Conservation (phyloP, 805 yeast genomes). For the Metschnikowia gelsemii region DNA sequence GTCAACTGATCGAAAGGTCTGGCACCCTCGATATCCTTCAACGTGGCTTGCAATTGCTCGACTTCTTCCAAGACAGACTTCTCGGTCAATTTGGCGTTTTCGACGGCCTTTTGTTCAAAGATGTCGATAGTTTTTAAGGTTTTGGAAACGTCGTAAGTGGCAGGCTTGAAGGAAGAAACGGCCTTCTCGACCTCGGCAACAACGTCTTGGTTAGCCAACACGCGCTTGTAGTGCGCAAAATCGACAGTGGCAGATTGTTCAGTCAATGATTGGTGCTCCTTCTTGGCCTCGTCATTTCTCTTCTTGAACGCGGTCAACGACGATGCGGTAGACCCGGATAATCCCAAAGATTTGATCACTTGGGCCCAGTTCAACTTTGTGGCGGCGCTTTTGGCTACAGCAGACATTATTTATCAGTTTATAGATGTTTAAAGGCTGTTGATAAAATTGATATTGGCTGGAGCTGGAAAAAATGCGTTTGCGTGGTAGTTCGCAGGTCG, state of each 20-base stretch:
- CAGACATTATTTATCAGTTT: constrained; percentile 26
- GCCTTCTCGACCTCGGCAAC: constrained; percentile 79
- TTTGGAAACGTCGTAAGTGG: constrained; percentile 80
- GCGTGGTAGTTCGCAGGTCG: constrained; percentile 12
- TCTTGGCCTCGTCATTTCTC: constrained; percentile 97
- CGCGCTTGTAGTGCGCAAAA: constrained; percentile 73
- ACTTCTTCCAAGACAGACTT: constrained; percentile 83
- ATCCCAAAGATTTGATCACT: constrained; percentile 82
- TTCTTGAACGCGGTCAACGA: constrained; percentile 91
- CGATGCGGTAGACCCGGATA: constrained; percentile 88
- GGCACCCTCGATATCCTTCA: constrained; percentile 91
- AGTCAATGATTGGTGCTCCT: constrained; percentile 67
- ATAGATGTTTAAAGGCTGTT: too few relatives aligned
- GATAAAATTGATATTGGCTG: not conserved
- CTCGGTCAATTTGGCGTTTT: constrained; percentile 93
- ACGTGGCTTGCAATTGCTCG: constrained; percentile 79
- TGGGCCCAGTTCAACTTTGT: constrained; percentile 94
- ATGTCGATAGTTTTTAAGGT: constrained; percentile 90
- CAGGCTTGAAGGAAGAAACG: constrained; percentile 74
- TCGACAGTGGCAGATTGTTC: constrained; percentile 77
- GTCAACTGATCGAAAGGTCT: constrained; percentile 98
- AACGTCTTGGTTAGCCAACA: constrained; percentile 77
- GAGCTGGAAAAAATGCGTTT: not conserved
- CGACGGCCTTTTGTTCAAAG: constrained; percentile 92
- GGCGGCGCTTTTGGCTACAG: constrained; percentile 60